phyloP scores from a whole-genome alignment of 208 protist species.

The Leishmania martiniquensis region DNA sequence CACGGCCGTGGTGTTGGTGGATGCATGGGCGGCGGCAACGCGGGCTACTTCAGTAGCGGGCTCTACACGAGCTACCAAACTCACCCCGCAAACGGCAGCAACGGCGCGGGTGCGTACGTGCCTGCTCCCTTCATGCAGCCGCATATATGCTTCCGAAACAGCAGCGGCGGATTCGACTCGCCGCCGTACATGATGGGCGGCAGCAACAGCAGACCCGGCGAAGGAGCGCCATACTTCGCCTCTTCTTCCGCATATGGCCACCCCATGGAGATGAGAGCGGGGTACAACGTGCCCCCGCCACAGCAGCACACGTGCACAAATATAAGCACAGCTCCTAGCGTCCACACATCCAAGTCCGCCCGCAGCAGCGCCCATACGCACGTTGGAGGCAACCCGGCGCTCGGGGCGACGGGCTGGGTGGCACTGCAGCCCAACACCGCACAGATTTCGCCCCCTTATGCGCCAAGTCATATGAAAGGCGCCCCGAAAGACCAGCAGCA shows the following conservation, averaged over 20 bases:
- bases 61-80: not conserved
- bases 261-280: not conserved
- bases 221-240: not conserved
- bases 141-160: not conserved
- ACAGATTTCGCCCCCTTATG: not conserved
- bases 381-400: not conserved
- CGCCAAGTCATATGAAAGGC: not conserved
- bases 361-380: not conserved
- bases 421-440: not conserved
- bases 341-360: not conserved
- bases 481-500: not conserved
- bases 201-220: no score
- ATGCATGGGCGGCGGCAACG: not conserved
- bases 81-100: not conserved
- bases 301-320: slow-evolving; percentile 1
- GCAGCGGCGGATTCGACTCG: not conserved
- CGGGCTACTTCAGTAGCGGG: not conserved
- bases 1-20: not conserved
- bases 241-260: not conserved
- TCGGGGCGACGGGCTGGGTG: not conserved
- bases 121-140: slow-evolving; percentile 1
- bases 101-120: not conserved
- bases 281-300: not conserved
- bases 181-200: not conserved
- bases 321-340: not conserved